Conservation (phyloP, 345 rosid species). For the Eucalyptus tenuipes region DNA sequence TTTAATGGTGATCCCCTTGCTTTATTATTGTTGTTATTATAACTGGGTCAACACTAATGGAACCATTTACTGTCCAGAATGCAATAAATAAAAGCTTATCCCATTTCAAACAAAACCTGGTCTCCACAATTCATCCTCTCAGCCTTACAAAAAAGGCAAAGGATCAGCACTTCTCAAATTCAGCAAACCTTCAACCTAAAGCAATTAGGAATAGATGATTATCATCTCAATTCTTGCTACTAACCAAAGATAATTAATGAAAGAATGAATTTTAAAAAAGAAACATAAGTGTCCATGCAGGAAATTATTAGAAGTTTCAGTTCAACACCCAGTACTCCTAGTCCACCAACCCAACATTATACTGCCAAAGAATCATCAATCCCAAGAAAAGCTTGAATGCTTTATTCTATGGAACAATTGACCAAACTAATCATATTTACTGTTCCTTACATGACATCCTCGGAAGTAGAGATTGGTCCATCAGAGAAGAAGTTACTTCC, state of each 20-base stretch:
- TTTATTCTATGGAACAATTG: not conserved
- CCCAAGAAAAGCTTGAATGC: not conserved
- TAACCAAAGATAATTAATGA: not conserved
- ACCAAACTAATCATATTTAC: not conserved
- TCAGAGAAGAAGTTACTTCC: not conserved
- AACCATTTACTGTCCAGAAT: not conserved
- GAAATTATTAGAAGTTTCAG: not conserved
- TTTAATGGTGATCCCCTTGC: too few species aligned
- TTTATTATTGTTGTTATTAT: too few species aligned
- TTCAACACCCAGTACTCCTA: not conserved
- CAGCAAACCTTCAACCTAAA: not conserved
- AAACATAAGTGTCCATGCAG: not conserved
- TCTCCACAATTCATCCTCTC: not conserved
- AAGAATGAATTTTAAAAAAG: not conserved
- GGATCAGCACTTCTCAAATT: not conserved
- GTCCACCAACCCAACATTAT: not conserved
- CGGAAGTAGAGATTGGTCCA: not conserved
- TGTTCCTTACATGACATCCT: not conserved
- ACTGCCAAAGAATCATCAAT: not conserved
- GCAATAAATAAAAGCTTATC: not conserved
- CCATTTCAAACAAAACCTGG: not conserved
- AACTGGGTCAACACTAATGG: too few species aligned
- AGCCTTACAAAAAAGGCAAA: not conserved
- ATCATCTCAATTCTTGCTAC: not conserved
- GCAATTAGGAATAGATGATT: not conserved